Conservation (phyloP, 169 alveolate species). For the Eimeria acervulina region DNA sequence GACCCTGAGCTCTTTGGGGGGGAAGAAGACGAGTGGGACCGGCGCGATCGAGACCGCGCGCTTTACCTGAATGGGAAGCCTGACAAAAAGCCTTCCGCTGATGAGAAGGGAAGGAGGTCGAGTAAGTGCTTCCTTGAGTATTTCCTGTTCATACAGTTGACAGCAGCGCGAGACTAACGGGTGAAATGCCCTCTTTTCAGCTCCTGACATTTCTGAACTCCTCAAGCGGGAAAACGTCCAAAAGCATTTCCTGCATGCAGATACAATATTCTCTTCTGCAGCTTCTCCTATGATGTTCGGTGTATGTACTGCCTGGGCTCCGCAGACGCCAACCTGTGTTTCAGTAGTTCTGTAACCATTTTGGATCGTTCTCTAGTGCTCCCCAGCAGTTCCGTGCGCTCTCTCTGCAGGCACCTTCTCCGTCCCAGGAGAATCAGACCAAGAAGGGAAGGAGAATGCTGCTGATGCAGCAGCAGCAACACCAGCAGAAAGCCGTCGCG, state of each 20-base stretch:
- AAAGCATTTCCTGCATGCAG: not conserved
- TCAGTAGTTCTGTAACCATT: not conserved
- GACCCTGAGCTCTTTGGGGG: constrained; percentile 49
- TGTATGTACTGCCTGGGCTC: not conserved
- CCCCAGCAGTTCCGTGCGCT: not conserved
- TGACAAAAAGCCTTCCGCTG: not conserved
- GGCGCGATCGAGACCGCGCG: not conserved
- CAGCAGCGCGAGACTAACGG: not conserved
- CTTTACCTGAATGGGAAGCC: not conserved
- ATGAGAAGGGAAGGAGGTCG: not conserved
- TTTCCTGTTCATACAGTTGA: not conserved
- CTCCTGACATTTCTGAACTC: not conserved
- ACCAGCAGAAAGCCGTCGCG: not conserved
- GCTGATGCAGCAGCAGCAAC: constrained; percentile 51
- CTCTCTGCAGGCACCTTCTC: not conserved
- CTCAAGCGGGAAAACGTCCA: not conserved
- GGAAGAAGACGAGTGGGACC: not conserved
- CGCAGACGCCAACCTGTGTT: not conserved
- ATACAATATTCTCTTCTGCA: not conserved
- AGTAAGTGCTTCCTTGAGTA: not conserved
- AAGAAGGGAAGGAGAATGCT: not conserved
- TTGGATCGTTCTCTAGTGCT: not conserved
- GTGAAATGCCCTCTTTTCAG: not conserved
- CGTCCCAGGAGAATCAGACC: not conserved
- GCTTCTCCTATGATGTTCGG: not conserved